phyloP scores from a whole-genome alignment of 2,329 filamentous ascomycete species.

The Ophioceras dolichostomum region DNA sequence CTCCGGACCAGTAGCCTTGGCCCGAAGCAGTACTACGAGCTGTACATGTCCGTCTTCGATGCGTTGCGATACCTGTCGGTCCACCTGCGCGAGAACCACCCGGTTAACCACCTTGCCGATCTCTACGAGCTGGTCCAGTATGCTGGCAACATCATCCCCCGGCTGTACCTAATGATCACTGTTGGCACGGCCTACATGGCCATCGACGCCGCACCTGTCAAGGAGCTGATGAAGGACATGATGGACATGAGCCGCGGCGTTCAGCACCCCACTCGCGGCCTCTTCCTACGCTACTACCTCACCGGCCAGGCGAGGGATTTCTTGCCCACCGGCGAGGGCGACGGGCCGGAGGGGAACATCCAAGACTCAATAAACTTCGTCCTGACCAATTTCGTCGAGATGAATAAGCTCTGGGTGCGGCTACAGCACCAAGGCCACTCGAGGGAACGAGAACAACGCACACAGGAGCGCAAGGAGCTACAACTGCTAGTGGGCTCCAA shows the following conservation, averaged over 20 bases:
- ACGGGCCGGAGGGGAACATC: slow-evolving; percentile 89
- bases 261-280: slow-evolving; percentile 87
- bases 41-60: slow-evolving; percentile 99
- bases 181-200: slow-evolving; percentile 99
- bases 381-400: slow-evolving; percentile 97
- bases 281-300: slow-evolving; percentile 93
- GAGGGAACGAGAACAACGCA: slow-evolving; percentile 82
- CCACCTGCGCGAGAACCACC: slow-evolving; percentile 93
- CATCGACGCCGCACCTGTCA: slow-evolving; percentile 94
- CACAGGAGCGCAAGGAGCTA: slow-evolving; percentile 87
- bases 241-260: slow-evolving; percentile 99
- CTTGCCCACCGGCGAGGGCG: slow-evolving; percentile 68
- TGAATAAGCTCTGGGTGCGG: slow-evolving; percentile 99
- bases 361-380: slow-evolving; percentile 98
- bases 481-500: slow-evolving; percentile 95
- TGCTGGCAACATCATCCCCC: slow-evolving; percentile 93
- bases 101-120: slow-evolving; percentile 94
- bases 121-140: slow-evolving; percentile 93
- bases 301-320: slow-evolving; percentile 88
- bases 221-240: slow-evolving; percentile 99
- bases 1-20: slow-evolving; percentile 91
- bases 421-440: slow-evolving; percentile 97
- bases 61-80: slow-evolving; percentile 91
- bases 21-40: slow-evolving; percentile 99
- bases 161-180: slow-evolving; percentile 97